These are phyloP conservation scores for Amyloporia xantha DNA, from an alignment of 768 basidiomycete species.

Conservation along the genomic window DNA sequence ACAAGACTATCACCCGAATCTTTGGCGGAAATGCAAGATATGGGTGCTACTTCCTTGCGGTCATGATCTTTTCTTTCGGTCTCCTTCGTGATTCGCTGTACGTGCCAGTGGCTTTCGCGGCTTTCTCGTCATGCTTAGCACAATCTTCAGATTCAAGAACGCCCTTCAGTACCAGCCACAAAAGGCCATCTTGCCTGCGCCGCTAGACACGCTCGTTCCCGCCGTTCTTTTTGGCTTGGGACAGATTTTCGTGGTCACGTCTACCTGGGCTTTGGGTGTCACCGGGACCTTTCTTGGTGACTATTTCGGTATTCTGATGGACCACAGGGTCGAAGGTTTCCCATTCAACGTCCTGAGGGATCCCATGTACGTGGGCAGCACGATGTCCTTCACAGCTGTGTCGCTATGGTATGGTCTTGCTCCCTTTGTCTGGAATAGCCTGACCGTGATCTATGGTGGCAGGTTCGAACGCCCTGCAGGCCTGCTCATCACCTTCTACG, in stretches of 20 bases:
- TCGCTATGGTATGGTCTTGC: conserved; percentile 68
- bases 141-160: conserved; percentile 53
- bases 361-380: conserved; percentile 97
- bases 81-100: conserved; percentile 82
- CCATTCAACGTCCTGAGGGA: conserved; percentile 91
- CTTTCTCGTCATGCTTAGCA: not conserved
- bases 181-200: conserved; percentile 55
- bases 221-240: conserved; percentile 59
- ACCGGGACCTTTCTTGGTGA: conserved; percentile 90
- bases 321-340: conserved; percentile 88
- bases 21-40: conserved; percentile 66
- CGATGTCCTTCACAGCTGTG: conserved; percentile 79
- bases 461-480: conserved; percentile 89
- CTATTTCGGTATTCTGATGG: conserved; percentile 85
- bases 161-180: conserved; percentile 77
- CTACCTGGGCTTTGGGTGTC: conserved; percentile 85
- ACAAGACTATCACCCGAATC: conserved; percentile 81
- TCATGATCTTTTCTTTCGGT: conserved; percentile 80
- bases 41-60: conserved; percentile 85
- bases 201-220: conserved; percentile 55
- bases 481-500: conserved; percentile 69
- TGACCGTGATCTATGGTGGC: not conserved
- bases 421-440: not conserved
- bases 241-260: conserved; percentile 80
- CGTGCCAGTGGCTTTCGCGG: conserved; percentile 25